These are phyloP conservation scores for Chrysosporium queenslandicum DNA, from an alignment of 2,329 filamentous ascomycete species.

Conservation along the genomic window DNA sequence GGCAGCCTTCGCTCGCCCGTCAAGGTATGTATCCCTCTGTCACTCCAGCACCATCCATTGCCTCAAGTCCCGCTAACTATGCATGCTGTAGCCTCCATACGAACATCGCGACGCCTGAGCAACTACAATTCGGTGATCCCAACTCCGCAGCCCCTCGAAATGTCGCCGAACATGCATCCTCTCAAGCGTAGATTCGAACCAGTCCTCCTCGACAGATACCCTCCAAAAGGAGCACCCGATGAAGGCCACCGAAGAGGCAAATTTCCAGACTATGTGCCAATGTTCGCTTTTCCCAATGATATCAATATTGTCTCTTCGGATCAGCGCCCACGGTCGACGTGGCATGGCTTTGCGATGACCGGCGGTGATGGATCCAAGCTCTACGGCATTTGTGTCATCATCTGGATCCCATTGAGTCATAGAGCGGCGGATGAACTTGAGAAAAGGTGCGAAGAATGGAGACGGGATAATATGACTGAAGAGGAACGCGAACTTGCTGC, in stretches of 20 bases:
- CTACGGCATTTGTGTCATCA: conserved; percentile 80
- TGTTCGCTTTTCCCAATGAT: conserved; percentile 98
- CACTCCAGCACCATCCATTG: neutral
- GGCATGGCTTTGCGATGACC: conserved; percentile 99
- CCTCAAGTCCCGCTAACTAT: conserved; percentile 9
- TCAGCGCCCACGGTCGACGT: conserved; percentile 85
- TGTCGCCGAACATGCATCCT: conserved; percentile 88
- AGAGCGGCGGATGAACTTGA: conserved; percentile 68
- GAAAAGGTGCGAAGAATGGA: conserved; percentile 72
- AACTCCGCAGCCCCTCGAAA: conserved; percentile 77
- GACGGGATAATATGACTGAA: conserved; percentile 89
- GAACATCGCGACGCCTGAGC: conserved; percentile 79
- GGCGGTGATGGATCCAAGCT: conserved; percentile 82
- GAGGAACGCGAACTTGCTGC: conserved; percentile 91
- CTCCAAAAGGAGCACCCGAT: conserved; percentile 69
- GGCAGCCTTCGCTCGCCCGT: conserved; percentile 66
- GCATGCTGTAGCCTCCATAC: conserved; percentile 48
- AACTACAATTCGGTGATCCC: conserved; percentile 99
- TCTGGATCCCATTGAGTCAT: conserved; percentile 81
- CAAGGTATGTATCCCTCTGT: conserved; percentile 49
- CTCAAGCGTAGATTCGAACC: conserved; percentile 90
- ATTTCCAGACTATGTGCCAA: conserved; percentile 95
- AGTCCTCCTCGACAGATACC: conserved; percentile 89
- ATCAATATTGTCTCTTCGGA: conserved; percentile 95
- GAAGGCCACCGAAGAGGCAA: conserved; percentile 69